Evolutionary conservation across 306 rosid species (phyloP).

Genomic region (Betula pendula): DNA sequence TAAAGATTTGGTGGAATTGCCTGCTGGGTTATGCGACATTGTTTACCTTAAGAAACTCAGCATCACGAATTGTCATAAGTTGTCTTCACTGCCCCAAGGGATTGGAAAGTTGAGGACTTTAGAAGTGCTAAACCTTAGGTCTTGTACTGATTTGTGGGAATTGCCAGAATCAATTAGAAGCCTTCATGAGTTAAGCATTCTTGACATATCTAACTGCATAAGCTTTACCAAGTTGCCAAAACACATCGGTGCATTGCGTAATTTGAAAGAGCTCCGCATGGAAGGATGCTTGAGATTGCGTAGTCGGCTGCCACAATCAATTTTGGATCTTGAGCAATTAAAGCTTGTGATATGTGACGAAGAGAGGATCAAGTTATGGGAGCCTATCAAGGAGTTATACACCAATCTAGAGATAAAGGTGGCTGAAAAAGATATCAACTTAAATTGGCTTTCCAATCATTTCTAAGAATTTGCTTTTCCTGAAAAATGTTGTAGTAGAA

Average conservation of each 20-base stretch:
- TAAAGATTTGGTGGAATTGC: constrained; percentile 26
- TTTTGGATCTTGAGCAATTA: constrained; percentile 15
- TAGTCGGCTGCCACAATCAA: constrained; percentile 15
- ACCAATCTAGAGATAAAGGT: constrained; percentile 8
- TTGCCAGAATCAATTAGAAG: constrained; percentile 24
- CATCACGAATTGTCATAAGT: constrained; percentile 30
- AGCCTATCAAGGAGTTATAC: constrained; percentile 1
- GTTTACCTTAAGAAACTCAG: constrained; percentile 20
- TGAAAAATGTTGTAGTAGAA: too few species aligned
- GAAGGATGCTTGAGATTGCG: constrained; percentile 27
- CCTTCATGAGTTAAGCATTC: constrained; percentile 12
- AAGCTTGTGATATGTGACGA: constrained; percentile 34
- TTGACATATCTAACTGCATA: constrained; percentile 36
- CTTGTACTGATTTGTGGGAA: constrained; percentile 24
- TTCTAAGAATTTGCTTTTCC: too few species aligned
- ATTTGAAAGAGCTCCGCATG: constrained; percentile 30
- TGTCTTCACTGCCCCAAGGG: constrained; percentile 31
- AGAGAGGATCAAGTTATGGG: constrained; percentile 16
- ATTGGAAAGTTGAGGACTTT: constrained; percentile 23
- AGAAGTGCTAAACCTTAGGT: constrained; percentile 33
- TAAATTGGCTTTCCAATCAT: constrained; percentile 24
- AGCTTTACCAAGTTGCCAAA: constrained; percentile 35
- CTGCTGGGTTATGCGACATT: constrained; percentile 21
- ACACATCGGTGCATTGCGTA: constrained; percentile 25
- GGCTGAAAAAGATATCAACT: constrained; percentile 28